Evolutionary conservation across 2,329 filamentous ascomycete species (phyloP).

Genomic region (Trichoderma atrobrunneum): DNA sequence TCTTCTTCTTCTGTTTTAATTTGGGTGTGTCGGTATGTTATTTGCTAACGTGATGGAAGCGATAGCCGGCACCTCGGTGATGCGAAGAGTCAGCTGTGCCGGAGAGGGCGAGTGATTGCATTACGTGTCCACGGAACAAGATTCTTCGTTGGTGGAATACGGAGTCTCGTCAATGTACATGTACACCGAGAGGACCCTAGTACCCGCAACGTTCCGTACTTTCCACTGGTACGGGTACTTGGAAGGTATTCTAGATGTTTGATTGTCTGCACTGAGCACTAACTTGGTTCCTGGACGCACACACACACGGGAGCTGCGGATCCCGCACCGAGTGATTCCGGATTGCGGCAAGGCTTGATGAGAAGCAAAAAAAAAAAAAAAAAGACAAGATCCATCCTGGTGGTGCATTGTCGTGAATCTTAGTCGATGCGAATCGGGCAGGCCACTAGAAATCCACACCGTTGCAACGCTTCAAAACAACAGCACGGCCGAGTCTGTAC

Average conservation of each 20-base stretch:
- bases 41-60: neutral
- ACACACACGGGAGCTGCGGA: conserved; percentile 3
- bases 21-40: neutral
- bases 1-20: neutral
- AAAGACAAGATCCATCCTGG: neutral
- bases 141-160: neutral
- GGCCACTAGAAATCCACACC: conserved; percentile 7
- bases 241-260: neutral
- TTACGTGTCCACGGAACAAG: conserved; percentile 5
- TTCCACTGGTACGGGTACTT: neutral
- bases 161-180: neutral
- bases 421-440: neutral
- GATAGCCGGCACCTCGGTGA: neutral
- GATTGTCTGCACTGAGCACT: neutral
- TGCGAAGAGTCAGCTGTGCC: neutral
- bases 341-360: neutral
- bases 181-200: neutral
- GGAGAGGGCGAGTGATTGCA: neutral
- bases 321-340: neutral
- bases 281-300: neutral
- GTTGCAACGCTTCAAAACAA: neutral
- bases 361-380: neutral
- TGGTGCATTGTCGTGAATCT: conserved; percentile 5
- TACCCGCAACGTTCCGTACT: neutral
- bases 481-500: neutral